A percentile compares a stretch with the other conserved stretches of the same genome.
Evolutionary conservation across 495 filamentous ascomycete species (phyloP).

Genomic region (Friedmanniomyces simplex): DNA sequence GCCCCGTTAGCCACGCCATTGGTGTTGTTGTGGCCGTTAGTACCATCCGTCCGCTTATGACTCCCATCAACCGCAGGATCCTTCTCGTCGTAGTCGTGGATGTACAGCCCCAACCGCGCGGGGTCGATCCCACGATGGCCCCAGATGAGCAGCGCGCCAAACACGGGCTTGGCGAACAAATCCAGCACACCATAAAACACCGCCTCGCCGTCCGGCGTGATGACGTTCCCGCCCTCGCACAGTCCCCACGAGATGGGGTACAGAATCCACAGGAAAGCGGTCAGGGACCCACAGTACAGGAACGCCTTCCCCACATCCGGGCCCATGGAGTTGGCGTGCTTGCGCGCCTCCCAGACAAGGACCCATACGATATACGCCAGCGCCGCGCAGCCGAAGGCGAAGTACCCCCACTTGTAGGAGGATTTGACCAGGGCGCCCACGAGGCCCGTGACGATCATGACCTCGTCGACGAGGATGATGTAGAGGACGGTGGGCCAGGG

Average conservation of each 20-base stretch:
- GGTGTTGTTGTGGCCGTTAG: conserved; percentile 1
- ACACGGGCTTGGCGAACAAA: conserved; percentile 47
- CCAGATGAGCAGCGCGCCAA: conserved; percentile 41
- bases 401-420: conserved; percentile 60
- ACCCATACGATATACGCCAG: conserved; percentile 49
- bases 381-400: conserved; percentile 49
- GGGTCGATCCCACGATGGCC: conserved; percentile 47
- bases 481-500: conserved; percentile 56
- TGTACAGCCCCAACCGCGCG: conserved; percentile 37
- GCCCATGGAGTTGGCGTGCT: conserved; percentile 44
- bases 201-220: conserved; percentile 51
- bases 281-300: conserved; percentile 40
- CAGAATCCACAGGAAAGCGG: conserved; percentile 50
- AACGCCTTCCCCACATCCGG: conserved; percentile 41
- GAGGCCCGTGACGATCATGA: conserved; percentile 56
- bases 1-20: background rate
- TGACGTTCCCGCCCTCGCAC: conserved; percentile 56
- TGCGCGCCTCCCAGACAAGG: conserved; percentile 41
- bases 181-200: conserved; percentile 64
- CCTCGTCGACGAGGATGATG: conserved; percentile 48
- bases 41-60: background rate
- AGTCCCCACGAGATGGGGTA: conserved; percentile 63
- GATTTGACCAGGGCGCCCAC: conserved; percentile 49
- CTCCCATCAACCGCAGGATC: background rate
- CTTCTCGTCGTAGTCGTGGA: conserved; percentile 35